Evolutionary conservation across 345 rosid genomes (phyloP).

Genomic region (Eucalyptus melliodora): DNA sequence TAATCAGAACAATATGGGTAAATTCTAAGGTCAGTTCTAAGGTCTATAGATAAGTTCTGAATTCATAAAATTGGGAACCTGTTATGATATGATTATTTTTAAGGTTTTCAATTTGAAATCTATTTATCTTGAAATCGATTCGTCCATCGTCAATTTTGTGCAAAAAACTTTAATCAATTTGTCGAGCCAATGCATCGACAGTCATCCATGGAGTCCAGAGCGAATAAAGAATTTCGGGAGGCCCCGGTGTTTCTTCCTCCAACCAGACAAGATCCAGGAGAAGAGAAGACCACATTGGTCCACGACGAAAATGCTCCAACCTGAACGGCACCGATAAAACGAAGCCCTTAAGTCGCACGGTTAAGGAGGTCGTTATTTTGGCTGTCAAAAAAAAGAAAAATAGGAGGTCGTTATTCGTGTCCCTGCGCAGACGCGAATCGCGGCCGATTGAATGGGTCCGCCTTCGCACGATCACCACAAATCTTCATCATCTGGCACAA

Average conservation of each 20-base stretch:
- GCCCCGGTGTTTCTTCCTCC: neutral
- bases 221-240: neutral
- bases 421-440: neutral
- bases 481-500: neutral
- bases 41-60: neutral
- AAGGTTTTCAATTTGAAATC: neutral
- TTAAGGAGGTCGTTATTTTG: neutral
- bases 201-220: neutral
- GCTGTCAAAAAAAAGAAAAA: no score
- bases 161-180: neutral
- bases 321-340: neutral
- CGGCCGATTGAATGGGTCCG: neutral
- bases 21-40: rapidly evolving
- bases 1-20: rapidly evolving
- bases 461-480: neutral
- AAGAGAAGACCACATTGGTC: neutral
- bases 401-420: neutral
- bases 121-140: neutral
- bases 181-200: neutral
- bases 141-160: neutral
- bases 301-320: neutral
- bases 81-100: neutral
- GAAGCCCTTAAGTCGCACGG: neutral
- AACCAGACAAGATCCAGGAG: neutral
- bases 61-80: neutral